Conservation (phyloP, 2,329 filamentous ascomycete species). For the Xylariomycetidae sp. region DNA sequence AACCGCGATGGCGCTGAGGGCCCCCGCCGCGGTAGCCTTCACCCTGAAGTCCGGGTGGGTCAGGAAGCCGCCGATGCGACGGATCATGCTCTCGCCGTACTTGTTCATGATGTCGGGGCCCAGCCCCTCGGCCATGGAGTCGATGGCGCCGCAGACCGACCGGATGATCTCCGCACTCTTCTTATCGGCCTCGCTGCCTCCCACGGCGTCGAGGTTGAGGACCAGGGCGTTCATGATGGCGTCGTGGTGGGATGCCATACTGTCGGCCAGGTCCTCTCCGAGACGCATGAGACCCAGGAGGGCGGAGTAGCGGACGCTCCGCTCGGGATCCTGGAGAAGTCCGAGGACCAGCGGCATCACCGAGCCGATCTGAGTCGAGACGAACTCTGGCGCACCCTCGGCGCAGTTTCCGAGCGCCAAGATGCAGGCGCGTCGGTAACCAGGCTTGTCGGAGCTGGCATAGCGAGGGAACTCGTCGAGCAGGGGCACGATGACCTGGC, state of each 20-base stretch:
- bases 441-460: constrained; percentile 67
- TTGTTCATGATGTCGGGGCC: constrained; percentile 74
- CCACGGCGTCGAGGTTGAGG: constrained; percentile 82
- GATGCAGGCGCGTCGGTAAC: constrained; percentile 85
- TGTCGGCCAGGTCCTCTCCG: constrained; percentile 89
- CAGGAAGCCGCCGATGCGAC: constrained; percentile 79
- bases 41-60: constrained; percentile 81
- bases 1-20: constrained; percentile 84
- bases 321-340: constrained; percentile 78
- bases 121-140: constrained; percentile 83
- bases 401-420: constrained; percentile 89
- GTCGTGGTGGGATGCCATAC: constrained; percentile 80
- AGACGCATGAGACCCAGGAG: constrained; percentile 84
- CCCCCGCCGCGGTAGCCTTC: constrained; percentile 84
- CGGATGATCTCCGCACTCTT: constrained; percentile 83
- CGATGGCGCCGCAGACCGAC: constrained; percentile 83
- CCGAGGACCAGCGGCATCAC: constrained; percentile 82
- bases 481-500: constrained; percentile 89
- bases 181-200: constrained; percentile 63
- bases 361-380: constrained; percentile 82
- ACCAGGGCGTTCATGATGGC: constrained; percentile 78
- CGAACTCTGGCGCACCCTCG: constrained; percentile 95
- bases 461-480: constrained; percentile 82
- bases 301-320: constrained; percentile 79
- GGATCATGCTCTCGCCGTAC: constrained; percentile 79